phyloP scores from a whole-genome alignment of 805 yeast species.

The Ogataea sp. region DNA sequence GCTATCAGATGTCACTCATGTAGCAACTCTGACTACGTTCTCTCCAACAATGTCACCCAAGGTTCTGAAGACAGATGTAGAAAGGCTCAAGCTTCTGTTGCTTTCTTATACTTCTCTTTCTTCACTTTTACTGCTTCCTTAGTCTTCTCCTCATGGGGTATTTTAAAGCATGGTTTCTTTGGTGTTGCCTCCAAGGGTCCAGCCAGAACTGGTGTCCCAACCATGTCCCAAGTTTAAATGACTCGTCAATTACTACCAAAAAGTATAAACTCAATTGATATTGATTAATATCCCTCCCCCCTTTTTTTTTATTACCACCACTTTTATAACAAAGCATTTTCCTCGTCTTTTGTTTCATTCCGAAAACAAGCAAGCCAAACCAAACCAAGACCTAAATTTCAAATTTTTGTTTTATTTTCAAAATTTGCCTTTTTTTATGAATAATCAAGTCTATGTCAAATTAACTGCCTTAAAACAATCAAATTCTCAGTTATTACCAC shows the following conservation, averaged over 20 bases:
- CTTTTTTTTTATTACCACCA: neutral
- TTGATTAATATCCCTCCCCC: neutral
- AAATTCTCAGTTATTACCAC: too few species aligned
- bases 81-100: slow-evolving; percentile 80
- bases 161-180: slow-evolving; percentile 50
- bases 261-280: neutral
- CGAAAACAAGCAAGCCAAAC: too few species aligned
- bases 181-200: slow-evolving; percentile 44
- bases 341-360: too few species aligned
- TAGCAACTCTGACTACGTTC: slow-evolving; percentile 54
- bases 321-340: too few species aligned
- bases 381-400: too few species aligned
- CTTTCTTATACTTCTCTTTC: slow-evolving; percentile 81
- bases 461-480: too few species aligned
- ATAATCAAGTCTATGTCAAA: too few species aligned
- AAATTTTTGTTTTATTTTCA: too few species aligned
- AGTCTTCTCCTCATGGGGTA: slow-evolving; percentile 37
- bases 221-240: slow-evolving; percentile 76
- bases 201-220: slow-evolving; percentile 80
- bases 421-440: too few species aligned
- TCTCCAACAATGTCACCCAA: slow-evolving; percentile 60
- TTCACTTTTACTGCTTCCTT: slow-evolving; percentile 63
- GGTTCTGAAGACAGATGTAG: slow-evolving; percentile 85
- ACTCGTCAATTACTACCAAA: neutral
- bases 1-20: slow-evolving; percentile 86